Conservation (phyloP, 1,284 basidiomycete species). For the Tilletia horrida region DNA sequence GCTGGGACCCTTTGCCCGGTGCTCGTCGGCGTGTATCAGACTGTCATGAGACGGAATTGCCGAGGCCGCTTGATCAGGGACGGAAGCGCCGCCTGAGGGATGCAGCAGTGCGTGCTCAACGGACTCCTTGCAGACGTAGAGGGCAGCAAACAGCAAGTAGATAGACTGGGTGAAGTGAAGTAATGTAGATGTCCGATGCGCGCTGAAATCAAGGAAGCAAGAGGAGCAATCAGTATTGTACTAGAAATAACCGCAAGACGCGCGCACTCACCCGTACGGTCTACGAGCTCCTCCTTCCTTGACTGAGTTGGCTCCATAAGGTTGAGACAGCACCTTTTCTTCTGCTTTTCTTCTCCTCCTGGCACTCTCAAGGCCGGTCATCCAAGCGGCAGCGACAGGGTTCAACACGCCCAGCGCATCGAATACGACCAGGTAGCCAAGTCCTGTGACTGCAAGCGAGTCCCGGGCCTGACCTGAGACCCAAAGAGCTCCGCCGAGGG, state of each 20-base stretch:
- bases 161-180: conserved; percentile 81
- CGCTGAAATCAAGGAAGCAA: conserved; percentile 58
- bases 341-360: conserved; percentile 18
- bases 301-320: neutral
- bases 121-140: conserved; percentile 91
- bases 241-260: neutral
- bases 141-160: conserved; percentile 82
- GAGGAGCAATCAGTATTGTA: neutral
- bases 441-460: conserved; percentile 77
- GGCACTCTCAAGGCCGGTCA: conserved; percentile 1
- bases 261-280: conserved; percentile 23
- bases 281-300: conserved; percentile 2
- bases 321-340: neutral
- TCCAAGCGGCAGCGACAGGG: conserved; percentile 19
- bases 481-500: conserved; percentile 68
- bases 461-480: conserved; percentile 84
- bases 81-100: neutral
- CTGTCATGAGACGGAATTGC: neutral
- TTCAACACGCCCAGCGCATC: conserved; percentile 63
- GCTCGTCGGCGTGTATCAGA: neutral
- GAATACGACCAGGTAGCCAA: conserved; percentile 95
- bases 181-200: conserved; percentile 71
- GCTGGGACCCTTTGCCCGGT: conserved; percentile 19
- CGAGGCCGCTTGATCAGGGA: neutral
- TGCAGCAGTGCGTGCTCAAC: conserved; percentile 58